Percentiles rank a stretch among this genome's conserved stretches.
phyloP scores from a whole-genome alignment of 192 early-diverging fungal species.

The Podila epicladia region DNA sequence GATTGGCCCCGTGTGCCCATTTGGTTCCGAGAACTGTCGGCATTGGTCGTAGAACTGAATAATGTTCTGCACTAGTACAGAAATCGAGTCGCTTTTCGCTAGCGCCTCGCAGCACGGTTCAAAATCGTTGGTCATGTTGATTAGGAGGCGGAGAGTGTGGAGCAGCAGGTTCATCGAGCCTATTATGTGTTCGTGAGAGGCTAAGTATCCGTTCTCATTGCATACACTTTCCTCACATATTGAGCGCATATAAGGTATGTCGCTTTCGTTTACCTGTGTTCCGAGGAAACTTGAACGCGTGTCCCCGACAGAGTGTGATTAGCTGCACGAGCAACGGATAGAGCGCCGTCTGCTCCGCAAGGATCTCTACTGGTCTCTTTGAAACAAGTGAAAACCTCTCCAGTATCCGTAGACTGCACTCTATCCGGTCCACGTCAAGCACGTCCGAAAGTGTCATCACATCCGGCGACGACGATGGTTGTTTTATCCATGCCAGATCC shows the following conservation, averaged over 20 bases:
- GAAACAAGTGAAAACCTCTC: slow-evolving; percentile 35
- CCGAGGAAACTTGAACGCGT: slow-evolving; percentile 41
- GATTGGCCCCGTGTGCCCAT: not conserved
- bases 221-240: not conserved
- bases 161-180: slow-evolving; percentile 41
- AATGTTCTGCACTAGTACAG: slow-evolving; percentile 31
- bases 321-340: slow-evolving; percentile 30
- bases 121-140: slow-evolving; percentile 37
- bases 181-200: not conserved
- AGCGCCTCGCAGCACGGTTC: slow-evolving; percentile 33
- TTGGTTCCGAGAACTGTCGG: slow-evolving; percentile 7
- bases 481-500: slow-evolving; percentile 37
- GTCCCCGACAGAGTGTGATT: slow-evolving; percentile 36
- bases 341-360: slow-evolving; percentile 8
- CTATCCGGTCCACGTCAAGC: slow-evolving; percentile 36
- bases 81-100: slow-evolving; percentile 22
- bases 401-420: slow-evolving; percentile 37
- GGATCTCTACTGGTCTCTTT: not conserved
- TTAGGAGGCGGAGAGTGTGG: slow-evolving; percentile 23
- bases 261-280: slow-evolving; percentile 12
- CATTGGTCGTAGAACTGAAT: slow-evolving; percentile 33
- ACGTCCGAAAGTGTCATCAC: slow-evolving; percentile 15
- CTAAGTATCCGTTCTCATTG: not conserved
- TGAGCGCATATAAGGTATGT: not conserved
- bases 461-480: slow-evolving; percentile 18